Evolutionary conservation across 202 grass and related monocot genomes (phyloP), one percentile per base, ranked within the genome.

Genomic region (Bolboschoenoplectus hybrid): DNA sequence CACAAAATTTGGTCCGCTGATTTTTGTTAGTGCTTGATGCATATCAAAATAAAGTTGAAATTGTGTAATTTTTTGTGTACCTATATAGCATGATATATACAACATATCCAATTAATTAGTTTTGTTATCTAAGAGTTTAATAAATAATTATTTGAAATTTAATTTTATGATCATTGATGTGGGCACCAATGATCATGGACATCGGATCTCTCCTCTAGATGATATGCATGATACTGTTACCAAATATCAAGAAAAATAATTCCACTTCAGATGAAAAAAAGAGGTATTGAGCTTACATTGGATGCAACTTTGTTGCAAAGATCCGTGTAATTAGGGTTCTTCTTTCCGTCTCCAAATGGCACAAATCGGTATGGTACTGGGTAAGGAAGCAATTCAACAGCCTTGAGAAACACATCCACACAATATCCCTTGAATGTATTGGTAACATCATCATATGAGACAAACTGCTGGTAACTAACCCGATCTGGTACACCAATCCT

Each of bases 331-430:
- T 82, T 16, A 79, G 96, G 93, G 81, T 95, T 98, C 87, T 79
- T 73, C 82, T 67, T 84, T 77, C 90, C 93, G 86, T 45, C 88
- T 39, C 96, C 93, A 56, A 94, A 98, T 72, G 91, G 87, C 51
- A 94, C 39, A 19, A 95, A 89, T 74, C 69, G 91, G 87, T 88
- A 98, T 7, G 90, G 91, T 90, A 98, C 89, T 53, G 96, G 92
- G 80, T 98, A 98, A 74, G 93, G 96, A 91, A 98, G 91, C 80
- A 95, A 88, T 55, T 88, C 39, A 86, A 95, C 82, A 88, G 96
- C 93, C 87, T 92, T 88, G 67, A 87, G 80, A 74, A 98, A 98
- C 56, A 98, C 96, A 91, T 98, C 96, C 32, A 94, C 74, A 81
- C 93, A 98, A 86, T 92, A 98, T 74, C 96, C 96, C 14, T 84